Base-by-base conservation (phyloP, 1,284 basidiomycete genomes). In the Heliocybe sulcata region DNA sequence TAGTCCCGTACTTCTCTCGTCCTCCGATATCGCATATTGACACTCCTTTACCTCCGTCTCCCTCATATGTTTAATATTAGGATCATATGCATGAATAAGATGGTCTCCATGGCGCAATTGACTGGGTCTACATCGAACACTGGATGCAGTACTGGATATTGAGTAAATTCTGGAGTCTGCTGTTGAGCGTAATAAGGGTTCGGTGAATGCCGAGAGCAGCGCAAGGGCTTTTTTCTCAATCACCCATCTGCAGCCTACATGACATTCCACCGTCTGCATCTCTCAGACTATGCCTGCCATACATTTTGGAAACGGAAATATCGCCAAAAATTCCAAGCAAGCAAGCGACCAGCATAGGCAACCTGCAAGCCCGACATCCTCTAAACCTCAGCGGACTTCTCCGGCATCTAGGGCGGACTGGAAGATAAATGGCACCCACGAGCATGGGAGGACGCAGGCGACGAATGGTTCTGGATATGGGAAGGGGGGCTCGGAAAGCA, bases 301-400 rank as follows among this genome's bases (percentile, higher is more conserved):
- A 49, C 47, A 49, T 26, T 49, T 29, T 49, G 47, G 47, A 49
- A n/a, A 49, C 47, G 47, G 22, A 49, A 29, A n/a, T 29, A 49
- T 12, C 47, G 47, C 47, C 14, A 25, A 26, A 49, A 49, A 29
- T 25, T 4, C n/a, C 47, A 12, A 42, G 16, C 29, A 31, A 31
- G 19, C 38, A 20, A n/a, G 19, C 38, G 8, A 42, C 8, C 16
- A 42, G 38, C 38, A n/a, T 42, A 42, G 38, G 19, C 29, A 12
- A 19, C 42, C 16, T 8, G 8, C 23, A 6, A 25, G 23, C 47
- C 16, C 47, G 27, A 25, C 47, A 23, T 49, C 22, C 10, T 45
- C 42, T 10, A 49, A 49, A 23, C 47, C 8, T 25, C 47, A 29
- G 6, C 20, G 47, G 22, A 49, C 12, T 4, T 22, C 47, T 26